phyloP scores from a whole-genome alignment of 2,329 filamentous ascomycete genomes.

The Curvularia hawaiiensis region DNA sequence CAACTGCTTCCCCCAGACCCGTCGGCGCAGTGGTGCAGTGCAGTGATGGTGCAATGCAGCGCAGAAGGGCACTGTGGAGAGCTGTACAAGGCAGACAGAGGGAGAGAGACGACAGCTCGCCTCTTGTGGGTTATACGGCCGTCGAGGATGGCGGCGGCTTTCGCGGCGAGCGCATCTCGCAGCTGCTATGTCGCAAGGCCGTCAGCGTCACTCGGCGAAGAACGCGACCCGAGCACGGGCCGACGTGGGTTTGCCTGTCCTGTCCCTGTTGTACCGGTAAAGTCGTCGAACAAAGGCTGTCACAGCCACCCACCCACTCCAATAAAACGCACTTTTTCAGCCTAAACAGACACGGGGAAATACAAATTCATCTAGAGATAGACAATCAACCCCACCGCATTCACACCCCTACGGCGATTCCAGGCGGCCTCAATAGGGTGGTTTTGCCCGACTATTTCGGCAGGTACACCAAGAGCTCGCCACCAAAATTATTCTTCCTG shows the following conservation, averaged over 20 bases:
- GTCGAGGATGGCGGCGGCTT: conserved; percentile 30
- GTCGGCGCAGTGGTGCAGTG: conserved; percentile 6
- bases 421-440: no score
- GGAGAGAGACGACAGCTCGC: neutral
- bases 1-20: conserved; percentile 25
- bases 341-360: neutral
- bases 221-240: conserved; percentile 26
- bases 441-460: no score
- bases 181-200: conserved; percentile 29
- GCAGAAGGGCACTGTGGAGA: neutral
- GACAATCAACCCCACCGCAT: no score
- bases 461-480: conserved; percentile 13
- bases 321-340: no score
- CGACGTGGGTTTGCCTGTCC: conserved; percentile 8
- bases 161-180: conserved; percentile 29
- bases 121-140: conserved; percentile 12
- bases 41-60: neutral
- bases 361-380: no score
- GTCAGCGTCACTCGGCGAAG: conserved; percentile 35
- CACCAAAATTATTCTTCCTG: conserved; percentile 29
- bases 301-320: no score
- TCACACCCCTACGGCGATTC: no score
- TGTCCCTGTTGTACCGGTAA: neutral
- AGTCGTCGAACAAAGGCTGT: no score
- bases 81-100: neutral